These are phyloP conservation scores for Suillus hirtellus DNA, from an alignment of 768 basidiomycete species.

Conservation along the genomic window DNA sequence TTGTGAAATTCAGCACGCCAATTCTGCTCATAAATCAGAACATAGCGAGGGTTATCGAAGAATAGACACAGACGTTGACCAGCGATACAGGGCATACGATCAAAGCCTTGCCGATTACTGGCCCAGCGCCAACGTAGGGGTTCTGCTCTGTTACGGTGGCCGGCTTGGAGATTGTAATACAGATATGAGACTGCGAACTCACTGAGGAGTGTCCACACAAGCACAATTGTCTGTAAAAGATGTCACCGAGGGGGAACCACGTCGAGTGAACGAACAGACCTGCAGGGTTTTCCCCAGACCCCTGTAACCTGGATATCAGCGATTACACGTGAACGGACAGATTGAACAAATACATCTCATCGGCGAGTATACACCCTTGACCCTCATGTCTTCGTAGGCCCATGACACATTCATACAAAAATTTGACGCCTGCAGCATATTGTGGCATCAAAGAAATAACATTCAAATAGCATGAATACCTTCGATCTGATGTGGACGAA, in stretches of 20 bases:
- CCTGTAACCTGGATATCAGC: slow-evolving; percentile 44
- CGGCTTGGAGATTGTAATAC: slow-evolving; percentile 3
- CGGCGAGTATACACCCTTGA: slow-evolving; percentile 93
- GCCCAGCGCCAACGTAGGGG: slow-evolving; percentile 59
- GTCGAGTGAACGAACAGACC: slow-evolving; percentile 34
- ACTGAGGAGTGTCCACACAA: slow-evolving; percentile 94
- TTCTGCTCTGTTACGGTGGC: slow-evolving; percentile 80
- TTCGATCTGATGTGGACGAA: slow-evolving; percentile 90
- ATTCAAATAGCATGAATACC: slow-evolving; percentile 41
- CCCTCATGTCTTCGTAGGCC: slow-evolving; percentile 89
- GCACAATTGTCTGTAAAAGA: slow-evolving; percentile 71
- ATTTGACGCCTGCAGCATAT: slow-evolving; percentile 60
- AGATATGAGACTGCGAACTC: slow-evolving; percentile 27
- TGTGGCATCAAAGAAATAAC: too few relatives aligned
- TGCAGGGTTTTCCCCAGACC: slow-evolving; percentile 97
- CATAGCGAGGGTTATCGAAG: slow-evolving; percentile 2
- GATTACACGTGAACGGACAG: not conserved
- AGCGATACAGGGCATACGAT: slow-evolving; percentile 95
- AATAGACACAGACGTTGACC: slow-evolving; percentile 58
- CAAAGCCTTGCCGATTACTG: slow-evolving; percentile 75
- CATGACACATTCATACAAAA: slow-evolving; percentile 97
- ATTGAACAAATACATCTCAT: slow-evolving; percentile 72
- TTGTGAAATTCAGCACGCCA: slow-evolving; percentile 96
- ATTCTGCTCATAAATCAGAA: slow-evolving; percentile 51
- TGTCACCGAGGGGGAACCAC: slow-evolving; percentile 15